These are phyloP conservation scores for Pleurotus giganteus DNA, from an alignment of 768 basidiomycete species.

Conservation along the genomic window DNA sequence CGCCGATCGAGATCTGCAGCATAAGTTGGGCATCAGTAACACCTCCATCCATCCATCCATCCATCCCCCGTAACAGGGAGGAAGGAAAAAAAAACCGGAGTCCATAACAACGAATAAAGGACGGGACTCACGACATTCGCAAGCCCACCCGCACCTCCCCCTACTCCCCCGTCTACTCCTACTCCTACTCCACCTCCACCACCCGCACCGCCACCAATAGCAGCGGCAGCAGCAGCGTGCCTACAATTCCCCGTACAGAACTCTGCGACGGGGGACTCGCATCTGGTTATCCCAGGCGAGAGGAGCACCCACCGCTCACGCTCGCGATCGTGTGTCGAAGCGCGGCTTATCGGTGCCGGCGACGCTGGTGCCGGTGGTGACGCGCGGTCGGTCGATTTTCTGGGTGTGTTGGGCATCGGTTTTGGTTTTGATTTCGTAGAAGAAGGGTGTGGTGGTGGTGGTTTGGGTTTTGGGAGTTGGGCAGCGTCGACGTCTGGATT, in stretches of 20 bases:
- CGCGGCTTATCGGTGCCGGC: background rate
- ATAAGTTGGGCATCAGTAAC: too few species aligned
- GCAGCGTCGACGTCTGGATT: too few species aligned
- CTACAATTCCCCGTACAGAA: constrained; percentile 32
- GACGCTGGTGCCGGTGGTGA: too few species aligned
- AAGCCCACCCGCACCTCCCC: background rate
- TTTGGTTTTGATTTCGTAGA: too few species aligned
- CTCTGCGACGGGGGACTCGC: constrained; percentile 28
- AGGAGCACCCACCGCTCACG: background rate
- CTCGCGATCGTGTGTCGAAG: background rate
- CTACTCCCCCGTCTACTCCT: constrained; percentile 3
- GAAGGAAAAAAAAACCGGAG: background rate
- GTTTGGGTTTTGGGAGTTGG: too few species aligned
- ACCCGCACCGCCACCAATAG: background rate
- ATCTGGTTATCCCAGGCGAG: constrained; percentile 14
- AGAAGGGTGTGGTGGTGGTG: too few species aligned
- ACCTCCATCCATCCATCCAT: too few species aligned
- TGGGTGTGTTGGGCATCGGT: too few species aligned
- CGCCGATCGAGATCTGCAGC: constrained; percentile 38
- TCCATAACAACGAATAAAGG: background rate
- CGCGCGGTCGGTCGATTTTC: too few species aligned
- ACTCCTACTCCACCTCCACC: constrained; percentile 5
- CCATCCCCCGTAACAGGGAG: background rate
- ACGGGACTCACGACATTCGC: constrained; percentile 31
- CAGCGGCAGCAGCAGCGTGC: background rate